Percentiles rank a stretch among this genome's conserved stretches.
Conservation (phyloP, 2,329 filamentous ascomycete species). For the Zymoseptoria crescenta region DNA sequence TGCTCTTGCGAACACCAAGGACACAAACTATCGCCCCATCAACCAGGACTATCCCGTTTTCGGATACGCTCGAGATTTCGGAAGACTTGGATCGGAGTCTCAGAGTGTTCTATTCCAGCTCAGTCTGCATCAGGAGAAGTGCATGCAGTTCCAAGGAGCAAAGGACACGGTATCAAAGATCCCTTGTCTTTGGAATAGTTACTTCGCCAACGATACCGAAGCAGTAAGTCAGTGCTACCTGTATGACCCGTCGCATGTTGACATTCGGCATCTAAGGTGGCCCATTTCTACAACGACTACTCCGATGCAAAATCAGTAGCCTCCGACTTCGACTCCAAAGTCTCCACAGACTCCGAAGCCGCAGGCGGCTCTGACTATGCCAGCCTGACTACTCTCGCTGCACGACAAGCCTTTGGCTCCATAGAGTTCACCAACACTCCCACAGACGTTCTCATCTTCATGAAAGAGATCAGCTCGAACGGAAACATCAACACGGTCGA, state of each 20-base stretch:
- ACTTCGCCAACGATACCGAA: slow-evolving; percentile 39
- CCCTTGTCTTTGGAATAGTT: slow-evolving; percentile 46
- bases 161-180: slow-evolving; percentile 29
- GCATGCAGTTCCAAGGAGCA: slow-evolving; percentile 41
- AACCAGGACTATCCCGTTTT: slow-evolving; percentile 45
- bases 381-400: slow-evolving; percentile 43
- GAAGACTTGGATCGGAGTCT: slow-evolving; percentile 33
- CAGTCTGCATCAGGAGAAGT: slow-evolving; percentile 43
- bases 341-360: slow-evolving; percentile 38
- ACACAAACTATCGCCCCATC: slow-evolving; percentile 43
- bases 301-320: slow-evolving; percentile 30
- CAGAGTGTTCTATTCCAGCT: slow-evolving; percentile 42
- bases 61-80: slow-evolving; percentile 45
- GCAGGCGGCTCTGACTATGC: slow-evolving; percentile 43
- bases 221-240: slow-evolving; percentile 30
- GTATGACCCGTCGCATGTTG: slow-evolving; percentile 12
- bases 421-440: slow-evolving; percentile 43
- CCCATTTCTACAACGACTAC: slow-evolving; percentile 43
- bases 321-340: slow-evolving; percentile 35
- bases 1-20: slow-evolving; percentile 36
- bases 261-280: neutral
- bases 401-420: slow-evolving; percentile 45
- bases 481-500: slow-evolving; percentile 31
- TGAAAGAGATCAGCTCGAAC: slow-evolving; percentile 49
- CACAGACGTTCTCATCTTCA: slow-evolving; percentile 43